phyloP scores from a whole-genome alignment of 257 asterid species.

The Petrea volubilis region DNA sequence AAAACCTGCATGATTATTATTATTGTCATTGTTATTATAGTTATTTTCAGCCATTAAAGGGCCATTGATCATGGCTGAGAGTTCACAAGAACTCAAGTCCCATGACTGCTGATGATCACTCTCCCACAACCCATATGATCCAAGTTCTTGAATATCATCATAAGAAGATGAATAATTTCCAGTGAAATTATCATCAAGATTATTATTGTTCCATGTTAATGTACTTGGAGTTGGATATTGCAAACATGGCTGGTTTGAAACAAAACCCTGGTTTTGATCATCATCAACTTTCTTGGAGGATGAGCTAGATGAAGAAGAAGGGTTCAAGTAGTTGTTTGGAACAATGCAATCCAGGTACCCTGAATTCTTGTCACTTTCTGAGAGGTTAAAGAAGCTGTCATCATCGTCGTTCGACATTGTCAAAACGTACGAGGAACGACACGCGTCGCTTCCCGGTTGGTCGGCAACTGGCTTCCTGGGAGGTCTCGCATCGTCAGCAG shows the following conservation, averaged over 20 bases:
- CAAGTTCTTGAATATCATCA: slow-evolving; percentile 15
- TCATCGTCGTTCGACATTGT: too few relatives aligned
- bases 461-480: background rate
- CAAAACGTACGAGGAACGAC: slow-evolving; percentile 14
- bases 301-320: slow-evolving; percentile 52
- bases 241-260: background rate
- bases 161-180: slow-evolving; percentile 15
- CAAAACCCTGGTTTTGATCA: background rate
- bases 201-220: slow-evolving; percentile 19
- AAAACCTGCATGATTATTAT: slow-evolving; percentile 26
- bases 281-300: background rate
- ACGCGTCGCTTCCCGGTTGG: slow-evolving; percentile 30
- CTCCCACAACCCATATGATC: slow-evolving; percentile 37
- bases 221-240: slow-evolving; percentile 20
- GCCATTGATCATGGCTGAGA: slow-evolving; percentile 57
- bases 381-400: slow-evolving; percentile 33
- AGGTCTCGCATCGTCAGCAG: background rate
- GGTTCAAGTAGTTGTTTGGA: slow-evolving; percentile 75
- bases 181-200: slow-evolving; percentile 1
- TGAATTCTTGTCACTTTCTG: slow-evolving; percentile 46
- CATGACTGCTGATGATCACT: slow-evolving; percentile 33
- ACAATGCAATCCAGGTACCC: slow-evolving; percentile 92
- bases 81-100: slow-evolving; percentile 64
- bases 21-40: background rate
- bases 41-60: slow-evolving; percentile 26